A percentile compares a stretch with the other conserved stretches of the same genome.
Conservation (phyloP, 1,284 basidiomycete genomes). For the Ustilago sp. region DNA sequence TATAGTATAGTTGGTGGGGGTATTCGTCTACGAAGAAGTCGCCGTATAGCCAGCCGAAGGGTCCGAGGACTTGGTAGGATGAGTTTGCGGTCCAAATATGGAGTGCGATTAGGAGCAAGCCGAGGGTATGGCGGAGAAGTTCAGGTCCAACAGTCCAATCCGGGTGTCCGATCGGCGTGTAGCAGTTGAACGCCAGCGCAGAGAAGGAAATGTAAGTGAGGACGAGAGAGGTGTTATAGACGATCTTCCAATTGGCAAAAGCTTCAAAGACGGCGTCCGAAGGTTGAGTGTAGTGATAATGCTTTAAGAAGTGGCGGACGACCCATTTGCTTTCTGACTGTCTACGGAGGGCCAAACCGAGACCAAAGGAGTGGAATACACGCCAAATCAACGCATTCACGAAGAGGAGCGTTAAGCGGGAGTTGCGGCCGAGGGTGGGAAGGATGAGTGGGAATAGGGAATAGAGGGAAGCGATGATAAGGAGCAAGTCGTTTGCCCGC, state of each 20-base stretch:
- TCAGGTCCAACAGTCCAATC: slow-evolving; percentile 91
- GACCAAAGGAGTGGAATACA: slow-evolving; percentile 86
- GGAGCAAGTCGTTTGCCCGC: slow-evolving; percentile 78
- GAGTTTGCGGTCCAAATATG: slow-evolving; percentile 92
- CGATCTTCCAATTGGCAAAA: slow-evolving; percentile 92
- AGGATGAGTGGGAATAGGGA: slow-evolving; percentile 71
- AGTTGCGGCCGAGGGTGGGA: slow-evolving; percentile 36
- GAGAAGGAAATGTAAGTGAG: slow-evolving; percentile 81
- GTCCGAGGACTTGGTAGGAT: slow-evolving; percentile 90
- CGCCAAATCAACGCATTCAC: slow-evolving; percentile 87
- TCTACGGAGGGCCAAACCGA: slow-evolving; percentile 83
- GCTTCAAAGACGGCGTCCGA: slow-evolving; percentile 79
- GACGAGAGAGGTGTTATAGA: slow-evolving; percentile 90
- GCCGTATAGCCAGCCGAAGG: slow-evolving; percentile 63
- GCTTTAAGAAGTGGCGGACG: slow-evolving; percentile 91
- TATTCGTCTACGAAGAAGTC: slow-evolving; percentile 96
- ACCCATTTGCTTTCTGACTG: slow-evolving; percentile 89
- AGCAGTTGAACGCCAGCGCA: slow-evolving; percentile 60
- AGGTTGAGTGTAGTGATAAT: slow-evolving; percentile 70
- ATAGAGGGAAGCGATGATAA: slow-evolving; percentile 76
- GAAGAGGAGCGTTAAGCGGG: slow-evolving; percentile 77
- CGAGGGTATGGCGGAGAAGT: slow-evolving; percentile 78
- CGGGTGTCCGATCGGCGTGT: slow-evolving; percentile 52
- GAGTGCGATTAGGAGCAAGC: slow-evolving; percentile 79
- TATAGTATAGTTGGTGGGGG: slow-evolving; percentile 90